These are phyloP conservation scores for Acer negundo DNA, from an alignment of 345 rosid species.

Conservation along the genomic window DNA sequence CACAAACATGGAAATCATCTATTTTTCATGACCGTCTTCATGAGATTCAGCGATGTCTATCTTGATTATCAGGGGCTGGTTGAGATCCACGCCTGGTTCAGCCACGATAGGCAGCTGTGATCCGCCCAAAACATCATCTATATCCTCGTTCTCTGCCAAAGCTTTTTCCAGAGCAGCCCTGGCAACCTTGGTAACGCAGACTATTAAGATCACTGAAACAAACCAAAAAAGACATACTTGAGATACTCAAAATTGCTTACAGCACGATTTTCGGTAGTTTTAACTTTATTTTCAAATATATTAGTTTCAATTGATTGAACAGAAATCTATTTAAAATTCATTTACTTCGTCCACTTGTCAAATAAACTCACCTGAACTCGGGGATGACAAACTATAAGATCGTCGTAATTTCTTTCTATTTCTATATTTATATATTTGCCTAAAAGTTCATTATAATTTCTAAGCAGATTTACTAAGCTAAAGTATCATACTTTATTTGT, in stretches of 20 bases:
- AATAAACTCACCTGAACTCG: not conserved
- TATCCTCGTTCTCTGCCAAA: conserved; percentile 78
- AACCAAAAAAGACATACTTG: conserved; percentile 3
- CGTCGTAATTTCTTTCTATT: not conserved
- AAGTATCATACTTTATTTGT: not conserved
- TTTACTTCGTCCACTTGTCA: not conserved
- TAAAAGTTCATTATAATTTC: not conserved
- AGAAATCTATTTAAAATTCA: not conserved
- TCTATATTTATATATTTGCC: not conserved
- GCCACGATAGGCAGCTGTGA: conserved; percentile 46
- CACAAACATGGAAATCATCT: conserved; percentile 25
- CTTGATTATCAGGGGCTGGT: conserved; percentile 75
- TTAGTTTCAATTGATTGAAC: not conserved
- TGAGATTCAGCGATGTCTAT: conserved; percentile 43
- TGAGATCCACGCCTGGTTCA: conserved; percentile 49
- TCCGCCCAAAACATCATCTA: conserved; percentile 39
- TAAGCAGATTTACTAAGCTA: not conserved
- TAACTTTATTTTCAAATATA: not conserved
- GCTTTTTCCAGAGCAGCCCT: conserved; percentile 84
- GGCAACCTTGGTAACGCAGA: conserved; percentile 79
- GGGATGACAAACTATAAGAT: not conserved
- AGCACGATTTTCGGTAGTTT: not conserved
- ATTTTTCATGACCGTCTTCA: conserved; percentile 42
- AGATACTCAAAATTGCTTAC: conserved; percentile 13
- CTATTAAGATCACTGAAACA: conserved; percentile 73